Conservation (phyloP, 2,329 filamentous ascomycete genomes). For the Trichoderma guizhouense region DNA sequence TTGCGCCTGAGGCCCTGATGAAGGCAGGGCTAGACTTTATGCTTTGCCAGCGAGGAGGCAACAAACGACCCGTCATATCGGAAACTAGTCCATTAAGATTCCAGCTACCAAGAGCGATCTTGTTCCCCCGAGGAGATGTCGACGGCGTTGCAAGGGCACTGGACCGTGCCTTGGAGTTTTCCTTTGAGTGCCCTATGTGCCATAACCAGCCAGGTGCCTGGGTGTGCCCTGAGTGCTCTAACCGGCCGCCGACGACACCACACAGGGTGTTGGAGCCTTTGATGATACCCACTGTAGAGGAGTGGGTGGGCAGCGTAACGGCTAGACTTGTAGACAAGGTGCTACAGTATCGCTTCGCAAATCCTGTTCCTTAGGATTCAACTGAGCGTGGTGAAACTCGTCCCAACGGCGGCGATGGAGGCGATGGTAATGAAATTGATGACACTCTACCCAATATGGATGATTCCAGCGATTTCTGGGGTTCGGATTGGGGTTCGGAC, state of each 20-base stretch:
- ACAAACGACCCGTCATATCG: not conserved
- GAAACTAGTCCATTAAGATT: not conserved
- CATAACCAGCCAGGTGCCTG: no score
- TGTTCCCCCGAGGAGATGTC: constrained; percentile 94
- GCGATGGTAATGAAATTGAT: not conserved
- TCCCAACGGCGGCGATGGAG: not conserved
- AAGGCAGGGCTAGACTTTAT: not conserved
- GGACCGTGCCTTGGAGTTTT: constrained; percentile 67
- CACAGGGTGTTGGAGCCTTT: constrained; percentile 36
- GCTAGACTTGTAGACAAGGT: not conserved
- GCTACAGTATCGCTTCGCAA: not conserved
- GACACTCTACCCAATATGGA: not conserved
- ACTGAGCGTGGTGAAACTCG: not conserved
- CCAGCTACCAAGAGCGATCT: constrained; percentile 72
- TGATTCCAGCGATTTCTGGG: not conserved
- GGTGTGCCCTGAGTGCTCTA: constrained; percentile 44
- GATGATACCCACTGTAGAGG: not conserved
- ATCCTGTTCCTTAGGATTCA: not conserved
- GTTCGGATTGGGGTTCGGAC: not conserved
- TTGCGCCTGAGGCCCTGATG: not conserved
- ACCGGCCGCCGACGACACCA: constrained; percentile 61
- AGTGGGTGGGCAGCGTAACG: not conserved
- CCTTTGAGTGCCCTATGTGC: no score
- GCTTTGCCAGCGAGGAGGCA: not conserved
- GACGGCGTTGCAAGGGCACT: constrained; percentile 78